phyloP scores from a whole-genome alignment of 2,329 filamentous ascomycete species.

The Trichoderma pleuroti region DNA sequence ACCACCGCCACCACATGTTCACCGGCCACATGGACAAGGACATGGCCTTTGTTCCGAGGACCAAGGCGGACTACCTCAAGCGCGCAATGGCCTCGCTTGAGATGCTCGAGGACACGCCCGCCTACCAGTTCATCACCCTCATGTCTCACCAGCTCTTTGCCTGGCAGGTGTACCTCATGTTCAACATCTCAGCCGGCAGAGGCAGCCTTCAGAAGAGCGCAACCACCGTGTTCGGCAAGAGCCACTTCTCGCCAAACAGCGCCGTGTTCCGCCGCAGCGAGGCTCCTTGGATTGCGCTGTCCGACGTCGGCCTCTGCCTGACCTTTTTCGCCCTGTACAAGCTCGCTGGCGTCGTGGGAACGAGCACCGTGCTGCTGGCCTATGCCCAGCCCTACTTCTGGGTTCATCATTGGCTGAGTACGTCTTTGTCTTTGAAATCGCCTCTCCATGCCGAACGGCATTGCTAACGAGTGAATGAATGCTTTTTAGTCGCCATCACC shows the following conservation, averaged over 20 bases:
- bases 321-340: slow-evolving; percentile 51
- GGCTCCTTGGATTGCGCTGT: slow-evolving; percentile 52
- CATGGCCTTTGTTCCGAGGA: slow-evolving; percentile 14
- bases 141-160: slow-evolving; percentile 61
- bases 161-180: slow-evolving; percentile 61
- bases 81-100: slow-evolving; percentile 39
- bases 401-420: slow-evolving; percentile 68
- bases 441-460: neutral
- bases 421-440: slow-evolving; percentile 22
- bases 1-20: slow-evolving; percentile 66
- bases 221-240: slow-evolving; percentile 35
- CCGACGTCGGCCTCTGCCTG: slow-evolving; percentile 57
- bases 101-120: slow-evolving; percentile 61
- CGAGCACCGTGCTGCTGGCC: slow-evolving; percentile 50
- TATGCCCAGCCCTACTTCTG: slow-evolving; percentile 65
- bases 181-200: slow-evolving; percentile 46
- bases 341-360: slow-evolving; percentile 47
- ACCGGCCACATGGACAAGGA: slow-evolving; percentile 62
- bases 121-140: slow-evolving; percentile 52
- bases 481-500: slow-evolving; percentile 64
- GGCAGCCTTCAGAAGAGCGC: slow-evolving; percentile 4
- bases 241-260: slow-evolving; percentile 60
- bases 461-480: neutral
- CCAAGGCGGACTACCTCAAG: neutral
- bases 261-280: slow-evolving; percentile 59